A percentile compares a stretch with the other conserved stretches of the same genome.
Conservation (phyloP, 1,139 yeast genomes). For the Candida tetrigidarum region DNA sequence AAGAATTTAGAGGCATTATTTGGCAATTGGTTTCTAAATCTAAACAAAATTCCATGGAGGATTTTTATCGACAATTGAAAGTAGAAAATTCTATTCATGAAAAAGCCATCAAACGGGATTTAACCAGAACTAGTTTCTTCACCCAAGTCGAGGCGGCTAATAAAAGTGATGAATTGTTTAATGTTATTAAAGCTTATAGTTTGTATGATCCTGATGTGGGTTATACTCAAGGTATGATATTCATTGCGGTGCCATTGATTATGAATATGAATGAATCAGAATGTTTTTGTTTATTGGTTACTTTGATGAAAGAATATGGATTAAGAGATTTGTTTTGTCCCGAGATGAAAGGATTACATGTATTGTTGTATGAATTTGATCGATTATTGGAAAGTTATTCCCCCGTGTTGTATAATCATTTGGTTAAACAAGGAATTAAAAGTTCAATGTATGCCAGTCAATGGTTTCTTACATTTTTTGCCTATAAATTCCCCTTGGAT, state of each 20-base stretch:
- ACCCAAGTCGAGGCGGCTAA: constrained; percentile 58
- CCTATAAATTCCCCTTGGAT: constrained; percentile 87
- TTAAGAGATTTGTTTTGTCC: constrained; percentile 78
- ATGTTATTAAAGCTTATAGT: constrained; percentile 83
- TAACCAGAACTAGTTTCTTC: constrained; percentile 83
- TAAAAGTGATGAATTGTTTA: constrained; percentile 62
- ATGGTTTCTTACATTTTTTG: constrained; percentile 94
- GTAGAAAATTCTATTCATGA: constrained; percentile 67
- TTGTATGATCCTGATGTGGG: constrained; percentile 92
- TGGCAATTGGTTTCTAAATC: constrained; percentile 94
- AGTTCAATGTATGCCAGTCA: constrained; percentile 96
- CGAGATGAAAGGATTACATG: constrained; percentile 92
- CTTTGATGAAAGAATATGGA: constrained; percentile 83
- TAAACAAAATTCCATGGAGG: constrained; percentile 74
- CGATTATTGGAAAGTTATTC: constrained; percentile 70
- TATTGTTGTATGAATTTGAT: constrained; percentile 87
- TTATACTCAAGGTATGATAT: constrained; percentile 97
- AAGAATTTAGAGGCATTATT: constrained; percentile 81
- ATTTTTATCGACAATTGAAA: constrained; percentile 58
- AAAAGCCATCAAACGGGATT: constrained; percentile 77
- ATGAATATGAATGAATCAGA: constrained; percentile 84
- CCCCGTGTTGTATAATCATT: constrained; percentile 74
- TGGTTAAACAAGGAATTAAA: constrained; percentile 81
- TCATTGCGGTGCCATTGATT: constrained; percentile 81
- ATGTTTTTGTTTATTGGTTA: constrained; percentile 79